These are phyloP conservation scores for Raffaelea ambrosiae DNA, from an alignment of 2,329 filamentous ascomycete species.

Conservation along the genomic window DNA sequence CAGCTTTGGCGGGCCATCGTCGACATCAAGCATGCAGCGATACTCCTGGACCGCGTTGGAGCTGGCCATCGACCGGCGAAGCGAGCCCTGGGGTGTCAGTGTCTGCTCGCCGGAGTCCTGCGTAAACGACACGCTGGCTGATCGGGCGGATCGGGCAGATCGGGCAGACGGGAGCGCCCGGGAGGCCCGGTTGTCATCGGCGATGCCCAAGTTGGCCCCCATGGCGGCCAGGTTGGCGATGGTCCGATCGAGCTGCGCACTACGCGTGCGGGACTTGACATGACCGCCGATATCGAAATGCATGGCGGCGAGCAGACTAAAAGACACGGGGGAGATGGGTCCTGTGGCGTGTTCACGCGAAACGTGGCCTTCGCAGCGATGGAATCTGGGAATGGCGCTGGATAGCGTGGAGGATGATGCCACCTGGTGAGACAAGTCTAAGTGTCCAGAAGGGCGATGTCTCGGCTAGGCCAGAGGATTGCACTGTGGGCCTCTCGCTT, in stretches of 20 bases:
- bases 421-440: no score
- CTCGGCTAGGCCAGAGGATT: no score
- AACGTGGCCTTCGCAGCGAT: slow-evolving; percentile 20
- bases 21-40: slow-evolving; percentile 43
- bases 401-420: no score
- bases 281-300: slow-evolving; percentile 34
- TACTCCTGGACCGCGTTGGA: slow-evolving; percentile 9
- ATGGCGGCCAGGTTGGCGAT: slow-evolving; percentile 8
- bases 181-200: slow-evolving; percentile 13
- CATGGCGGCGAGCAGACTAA: slow-evolving; percentile 16
- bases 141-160: slow-evolving; percentile 22
- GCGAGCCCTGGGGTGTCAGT: no score
- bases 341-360: slow-evolving; percentile 6
- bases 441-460: no score
- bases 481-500: no score
- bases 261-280: slow-evolving; percentile 36
- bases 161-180: slow-evolving; percentile 20
- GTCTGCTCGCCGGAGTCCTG: slow-evolving; percentile 19
- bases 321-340: slow-evolving; percentile 9
- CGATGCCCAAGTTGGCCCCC: slow-evolving; percentile 3
- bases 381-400: slow-evolving; percentile 9
- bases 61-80: no score
- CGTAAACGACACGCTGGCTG: slow-evolving; percentile 24
- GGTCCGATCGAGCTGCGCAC: slow-evolving; percentile 37
- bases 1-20: slow-evolving; percentile 36